Base-by-base conservation (phyloP, 306 rosid species). In the Clitoria ternatea region DNA sequence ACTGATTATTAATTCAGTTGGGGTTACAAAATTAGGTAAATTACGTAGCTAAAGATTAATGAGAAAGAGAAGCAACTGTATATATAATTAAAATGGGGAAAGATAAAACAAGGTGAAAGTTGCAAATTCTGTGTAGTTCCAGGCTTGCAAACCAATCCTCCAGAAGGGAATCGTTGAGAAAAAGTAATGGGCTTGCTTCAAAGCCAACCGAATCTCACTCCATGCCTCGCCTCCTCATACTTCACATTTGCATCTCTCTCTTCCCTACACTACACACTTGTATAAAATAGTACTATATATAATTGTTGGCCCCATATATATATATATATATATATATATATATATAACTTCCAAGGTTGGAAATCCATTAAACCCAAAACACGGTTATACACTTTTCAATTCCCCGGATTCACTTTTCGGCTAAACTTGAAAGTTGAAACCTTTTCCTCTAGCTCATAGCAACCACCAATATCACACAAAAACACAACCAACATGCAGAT, bases 121-220 rank as follows among this genome's bases (percentile, higher is more conserved):
- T 14, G 71, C 63, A 80, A 83, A 70, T 69, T 80, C 4, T 78
- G 70, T 82, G 85, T 80, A 85, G 96, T 85, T 86, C 88, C 88
- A 93, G 97, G 93, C 96, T 90, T 90, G 97, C 94, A 88, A 83
- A 68, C 80, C 85, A 88, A 92, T 85, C 84, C 78, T 90, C 83
- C 85, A 87, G 87, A 83, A 84, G 88, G 92, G 94, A 90, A 88
- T 85, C 97, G 89, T 90, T 80, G 75, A 78, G 66, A 57, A 85
- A 85, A 93, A 90, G 97, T 80, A 90, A 87, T 66, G 91, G 79
- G 96, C 87, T 93, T 93, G 97, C 98, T 93, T 93, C 92, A 81
- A 88, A 87, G 84, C 92, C 94, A 88, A 90, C 96, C 90, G 97
- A 88, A 93, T 93, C 94, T 88, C 90, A 88, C 97, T 88, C 85